A percentile compares a stretch with the other conserved stretches of the same genome.
Conservation (phyloP, 768 basidiomycete species). For the Suillus ampliporus region DNA sequence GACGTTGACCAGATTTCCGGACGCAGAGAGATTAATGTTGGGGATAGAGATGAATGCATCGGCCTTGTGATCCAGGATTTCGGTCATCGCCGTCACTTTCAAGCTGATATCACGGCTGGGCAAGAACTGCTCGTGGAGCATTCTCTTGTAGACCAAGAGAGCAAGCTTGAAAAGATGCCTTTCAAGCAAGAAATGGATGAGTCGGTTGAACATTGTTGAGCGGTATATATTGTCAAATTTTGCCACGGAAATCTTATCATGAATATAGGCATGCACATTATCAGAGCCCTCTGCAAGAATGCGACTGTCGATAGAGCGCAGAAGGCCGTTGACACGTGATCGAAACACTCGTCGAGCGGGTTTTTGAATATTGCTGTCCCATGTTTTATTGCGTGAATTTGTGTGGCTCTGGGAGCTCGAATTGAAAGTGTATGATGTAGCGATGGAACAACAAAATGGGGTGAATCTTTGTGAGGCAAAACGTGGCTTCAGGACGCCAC, state of each 20-base stretch:
- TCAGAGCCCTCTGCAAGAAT: conserved; percentile 26
- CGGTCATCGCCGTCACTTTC: conserved; percentile 19
- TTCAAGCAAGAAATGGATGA: conserved; percentile 48
- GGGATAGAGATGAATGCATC: conserved; percentile 25
- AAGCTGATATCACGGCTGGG: conserved; percentile 45
- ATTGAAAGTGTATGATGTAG: background rate
- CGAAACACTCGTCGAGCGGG: conserved; percentile 6
- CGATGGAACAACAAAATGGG: background rate
- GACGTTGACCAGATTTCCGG: conserved; percentile 39
- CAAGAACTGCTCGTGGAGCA: conserved; percentile 46
- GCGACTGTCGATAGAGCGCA: conserved; percentile 33
- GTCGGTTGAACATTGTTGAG: conserved; percentile 40
- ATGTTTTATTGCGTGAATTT: no score
- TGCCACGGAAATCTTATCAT: conserved; percentile 26
- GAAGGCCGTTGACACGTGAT: conserved; percentile 32
- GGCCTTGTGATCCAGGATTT: conserved; percentile 28
- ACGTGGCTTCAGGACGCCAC: background rate
- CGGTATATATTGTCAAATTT: conserved; percentile 37
- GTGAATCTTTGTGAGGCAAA: background rate
- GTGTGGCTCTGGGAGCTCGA: background rate
- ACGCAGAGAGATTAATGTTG: conserved; percentile 30
- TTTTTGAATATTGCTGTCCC: background rate
- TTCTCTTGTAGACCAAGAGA: conserved; percentile 44
- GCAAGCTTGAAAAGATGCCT: conserved; percentile 45
- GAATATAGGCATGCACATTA: conserved; percentile 27